These are phyloP conservation scores for Musa beccarii DNA, from an alignment of 176 grass and related monocot species.

Conservation along the genomic window DNA sequence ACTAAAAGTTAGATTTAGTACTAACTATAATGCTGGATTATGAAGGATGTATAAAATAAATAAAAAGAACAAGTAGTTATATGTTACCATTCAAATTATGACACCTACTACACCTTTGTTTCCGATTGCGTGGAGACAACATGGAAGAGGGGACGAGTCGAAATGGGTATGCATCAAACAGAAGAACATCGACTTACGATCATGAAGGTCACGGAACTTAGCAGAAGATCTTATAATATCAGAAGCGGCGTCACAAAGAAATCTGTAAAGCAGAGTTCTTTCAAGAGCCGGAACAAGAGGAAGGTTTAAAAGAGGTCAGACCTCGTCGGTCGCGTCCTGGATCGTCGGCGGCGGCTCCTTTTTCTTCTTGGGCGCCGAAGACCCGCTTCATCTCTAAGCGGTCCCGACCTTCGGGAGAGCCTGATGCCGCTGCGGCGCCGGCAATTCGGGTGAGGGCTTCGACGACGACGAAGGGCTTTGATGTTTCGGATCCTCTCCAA, in stretches of 20 bases:
- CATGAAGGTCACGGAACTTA: background rate
- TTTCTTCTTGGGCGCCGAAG: slow-evolving; percentile 74
- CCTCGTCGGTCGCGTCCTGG: slow-evolving; percentile 76
- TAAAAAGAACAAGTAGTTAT: no score
- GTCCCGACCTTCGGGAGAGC: background rate
- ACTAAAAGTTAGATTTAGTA: background rate
- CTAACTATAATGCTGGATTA: background rate
- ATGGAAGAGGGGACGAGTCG: background rate
- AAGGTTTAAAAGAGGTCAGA: slow-evolving; percentile 3
- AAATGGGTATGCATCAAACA: background rate
- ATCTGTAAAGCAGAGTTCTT: background rate
- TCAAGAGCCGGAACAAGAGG: background rate
- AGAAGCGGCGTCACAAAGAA: background rate
- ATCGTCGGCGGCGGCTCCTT: slow-evolving; percentile 72
- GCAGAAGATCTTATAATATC: background rate
- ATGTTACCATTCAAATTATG: no score
- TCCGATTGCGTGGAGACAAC: no score
- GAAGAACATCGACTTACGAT: background rate
- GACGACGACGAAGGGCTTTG: background rate
- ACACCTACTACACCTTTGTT: no score
- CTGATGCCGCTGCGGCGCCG: background rate
- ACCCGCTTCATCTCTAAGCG: slow-evolving; percentile 66
- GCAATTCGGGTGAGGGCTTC: background rate
- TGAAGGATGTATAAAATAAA: no score
- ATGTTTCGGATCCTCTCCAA: background rate